Evolutionary conservation across 2,329 filamentous ascomycete species (phyloP).

Genomic region (Aureobasidium namibiae): DNA sequence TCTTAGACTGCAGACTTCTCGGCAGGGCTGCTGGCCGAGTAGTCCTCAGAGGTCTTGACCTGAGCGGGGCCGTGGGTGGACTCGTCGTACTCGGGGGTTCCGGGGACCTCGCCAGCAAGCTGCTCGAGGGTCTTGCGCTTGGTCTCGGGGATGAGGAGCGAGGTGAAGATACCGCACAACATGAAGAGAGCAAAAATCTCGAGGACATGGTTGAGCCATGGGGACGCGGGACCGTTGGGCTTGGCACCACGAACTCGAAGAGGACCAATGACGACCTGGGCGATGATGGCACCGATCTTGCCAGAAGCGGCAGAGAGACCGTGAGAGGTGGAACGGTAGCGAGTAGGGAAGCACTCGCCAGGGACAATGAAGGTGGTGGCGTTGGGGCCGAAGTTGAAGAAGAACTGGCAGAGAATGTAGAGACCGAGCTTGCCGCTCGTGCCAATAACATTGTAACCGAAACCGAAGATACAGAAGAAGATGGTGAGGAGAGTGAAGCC

Average conservation of each 20-base stretch:
- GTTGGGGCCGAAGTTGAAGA: conserved; percentile 48
- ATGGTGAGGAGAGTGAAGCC: conserved; percentile 41
- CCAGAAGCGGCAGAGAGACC: conserved; percentile 42
- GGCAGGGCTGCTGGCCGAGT: background rate
- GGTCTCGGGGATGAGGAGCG: conserved; percentile 68
- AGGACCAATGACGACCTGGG: conserved; percentile 42
- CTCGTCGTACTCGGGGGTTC: conserved; percentile 41
- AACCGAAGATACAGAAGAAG: conserved; percentile 42
- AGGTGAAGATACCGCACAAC: conserved; percentile 61
- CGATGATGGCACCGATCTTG: conserved; percentile 43
- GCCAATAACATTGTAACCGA: conserved; percentile 38
- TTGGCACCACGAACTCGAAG: conserved; percentile 46
- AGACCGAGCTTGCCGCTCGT: conserved; percentile 35
- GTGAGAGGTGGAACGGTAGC: conserved; percentile 40
- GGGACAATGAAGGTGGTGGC: conserved; percentile 45
- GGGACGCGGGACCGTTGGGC: conserved; percentile 45
- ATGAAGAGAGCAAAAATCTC: conserved; percentile 75
- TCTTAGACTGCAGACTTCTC: conserved; percentile 4
- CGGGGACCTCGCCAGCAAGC: conserved; percentile 57
- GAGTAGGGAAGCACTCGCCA: conserved; percentile 44
- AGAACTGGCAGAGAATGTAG: conserved; percentile 43
- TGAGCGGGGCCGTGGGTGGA: background rate
- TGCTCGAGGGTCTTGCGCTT: conserved; percentile 67
- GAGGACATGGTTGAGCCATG: conserved; percentile 66
- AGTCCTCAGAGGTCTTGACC: background rate